Percentiles rank a stretch among this genome's conserved stretches.
phyloP scores from a whole-genome alignment of 2,329 filamentous ascomycete genomes.

The Xylariaceae sp. region DNA sequence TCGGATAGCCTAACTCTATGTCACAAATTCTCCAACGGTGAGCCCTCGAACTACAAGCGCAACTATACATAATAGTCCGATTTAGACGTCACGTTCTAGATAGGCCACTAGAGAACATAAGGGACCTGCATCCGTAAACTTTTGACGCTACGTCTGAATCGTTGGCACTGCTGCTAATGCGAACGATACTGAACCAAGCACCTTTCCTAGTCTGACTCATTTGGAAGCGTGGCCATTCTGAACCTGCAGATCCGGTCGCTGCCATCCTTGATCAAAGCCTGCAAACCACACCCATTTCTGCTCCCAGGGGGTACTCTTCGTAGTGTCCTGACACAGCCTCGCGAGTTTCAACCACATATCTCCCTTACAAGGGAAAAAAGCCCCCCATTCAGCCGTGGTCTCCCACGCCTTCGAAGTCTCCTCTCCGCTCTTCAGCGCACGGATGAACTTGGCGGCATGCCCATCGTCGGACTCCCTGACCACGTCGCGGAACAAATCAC shows the following conservation, averaged over 20 bases:
- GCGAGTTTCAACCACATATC: constrained; percentile 27
- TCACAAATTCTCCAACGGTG: no score
- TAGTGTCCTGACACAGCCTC: constrained; percentile 21
- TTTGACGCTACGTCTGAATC: no score
- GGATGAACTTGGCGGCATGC: constrained; percentile 35
- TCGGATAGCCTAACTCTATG: no score
- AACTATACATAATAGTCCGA: no score
- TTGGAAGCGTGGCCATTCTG: no score
- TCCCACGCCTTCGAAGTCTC: constrained; percentile 18
- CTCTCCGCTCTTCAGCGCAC: constrained; percentile 34
- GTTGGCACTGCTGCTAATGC: no score
- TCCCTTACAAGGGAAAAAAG: constrained; percentile 21
- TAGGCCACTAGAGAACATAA: no score
- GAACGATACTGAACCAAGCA: no score
- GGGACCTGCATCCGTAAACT: no score
- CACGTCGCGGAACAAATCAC: constrained; percentile 24
- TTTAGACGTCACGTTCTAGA: no score
- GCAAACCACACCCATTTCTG: constrained; percentile 17
- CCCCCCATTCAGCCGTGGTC: constrained; percentile 6
- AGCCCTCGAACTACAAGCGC: no score
- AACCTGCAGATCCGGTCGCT: constrained; percentile 4
- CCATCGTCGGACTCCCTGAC: constrained; percentile 33
- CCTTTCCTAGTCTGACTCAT: no score
- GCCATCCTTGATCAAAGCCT: constrained; percentile 15
- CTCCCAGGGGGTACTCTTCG: constrained; percentile 6